phyloP scores from a whole-genome alignment of 2,329 filamentous ascomycete species.

The Zarea fungicola region DNA sequence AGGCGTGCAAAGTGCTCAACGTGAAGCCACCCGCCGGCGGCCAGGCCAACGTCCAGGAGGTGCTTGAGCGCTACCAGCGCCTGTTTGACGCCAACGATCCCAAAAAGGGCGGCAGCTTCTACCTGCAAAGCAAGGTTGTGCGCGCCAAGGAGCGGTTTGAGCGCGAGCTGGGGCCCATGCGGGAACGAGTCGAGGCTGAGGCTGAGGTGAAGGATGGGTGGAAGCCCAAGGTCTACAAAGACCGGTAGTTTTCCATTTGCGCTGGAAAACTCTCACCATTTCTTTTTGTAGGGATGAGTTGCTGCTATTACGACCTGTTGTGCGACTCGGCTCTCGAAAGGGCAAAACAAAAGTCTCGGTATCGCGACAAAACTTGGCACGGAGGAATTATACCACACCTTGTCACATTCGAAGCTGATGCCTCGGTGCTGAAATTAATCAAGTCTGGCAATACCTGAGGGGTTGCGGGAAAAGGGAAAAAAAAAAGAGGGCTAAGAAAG shows the following conservation, averaged over 20 bases:
- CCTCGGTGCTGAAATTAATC: background rate
- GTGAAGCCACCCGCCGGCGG: conserved; percentile 76
- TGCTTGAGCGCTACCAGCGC: conserved; percentile 85
- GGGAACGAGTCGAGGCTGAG: conserved; percentile 67
- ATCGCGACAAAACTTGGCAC: too few species aligned
- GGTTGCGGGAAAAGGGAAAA: conserved; percentile 8
- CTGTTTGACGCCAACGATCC: conserved; percentile 94
- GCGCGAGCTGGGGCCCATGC: conserved; percentile 69
- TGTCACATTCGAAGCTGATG: background rate
- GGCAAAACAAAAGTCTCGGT: too few species aligned
- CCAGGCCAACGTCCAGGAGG: conserved; percentile 69
- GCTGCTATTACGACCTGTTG: background rate
- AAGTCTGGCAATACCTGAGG: background rate
- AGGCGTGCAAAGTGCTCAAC: conserved; percentile 96
- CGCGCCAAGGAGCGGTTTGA: conserved; percentile 89
- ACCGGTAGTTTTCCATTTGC: conserved; percentile 46
- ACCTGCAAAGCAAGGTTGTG: conserved; percentile 94
- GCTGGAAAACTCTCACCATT: too few species aligned
- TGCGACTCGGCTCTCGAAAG: too few species aligned
- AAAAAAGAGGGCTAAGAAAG: conserved; percentile 12
- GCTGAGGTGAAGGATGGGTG: conserved; percentile 79
- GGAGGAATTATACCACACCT: too few species aligned
- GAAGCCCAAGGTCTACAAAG: conserved; percentile 94
- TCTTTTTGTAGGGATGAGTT: background rate
- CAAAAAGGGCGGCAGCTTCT: conserved; percentile 94